Base-by-base conservation (phyloP, 371 early-diverging fungal species). In the Cokeromyces recurvatus region DNA sequence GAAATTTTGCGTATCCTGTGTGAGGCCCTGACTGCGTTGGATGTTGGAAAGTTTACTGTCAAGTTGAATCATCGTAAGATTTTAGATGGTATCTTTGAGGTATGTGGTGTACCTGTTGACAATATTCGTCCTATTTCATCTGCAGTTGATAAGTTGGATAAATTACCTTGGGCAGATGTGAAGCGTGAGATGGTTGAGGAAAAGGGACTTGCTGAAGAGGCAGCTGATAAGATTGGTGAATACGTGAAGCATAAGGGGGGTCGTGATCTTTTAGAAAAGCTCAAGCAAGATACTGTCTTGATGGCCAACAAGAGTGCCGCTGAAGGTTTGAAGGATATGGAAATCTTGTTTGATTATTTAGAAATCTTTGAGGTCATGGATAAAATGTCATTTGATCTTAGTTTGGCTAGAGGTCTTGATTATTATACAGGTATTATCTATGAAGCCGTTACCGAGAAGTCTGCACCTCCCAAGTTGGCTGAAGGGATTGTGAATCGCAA, bases 341-440 rank as follows among this genome's bases (percentile, higher is more conserved):
- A 68, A 23, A 55, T 85, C 27, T 72, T 99, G 41, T 89, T 94
- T 58, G 79, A 78, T 51, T 98, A 93, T 74, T 75, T 96, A 44
- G 81, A 84, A 21, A 74, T 92, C n/a, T 87, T 91, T 53, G 81
- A 82, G 8, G 84, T 95, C 17, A 59, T 68, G 15, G 71, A 86
- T 32, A 76, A 78, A 71, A 80, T 93, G 41, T 86, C 89, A 1
- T 91, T 99, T 59, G 99, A 99, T 72, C 74, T 99, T 41, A 89
- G 89, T 52, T 79, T 99, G 53, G 99, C 99, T 12, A 81, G 99
- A 51, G 99, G 99, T 15, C 70, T 99, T 38, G 99, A 98, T 65
- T 99, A 99, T 68, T 99, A 99, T 77, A 99, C 99, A 17, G 99
- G 99, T 24, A 85, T 99, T 46, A 97, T 99, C 57, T 94, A 98